Conservation (phyloP, 2,329 filamentous ascomycete species). For the Trichocomaceae sp. region DNA sequence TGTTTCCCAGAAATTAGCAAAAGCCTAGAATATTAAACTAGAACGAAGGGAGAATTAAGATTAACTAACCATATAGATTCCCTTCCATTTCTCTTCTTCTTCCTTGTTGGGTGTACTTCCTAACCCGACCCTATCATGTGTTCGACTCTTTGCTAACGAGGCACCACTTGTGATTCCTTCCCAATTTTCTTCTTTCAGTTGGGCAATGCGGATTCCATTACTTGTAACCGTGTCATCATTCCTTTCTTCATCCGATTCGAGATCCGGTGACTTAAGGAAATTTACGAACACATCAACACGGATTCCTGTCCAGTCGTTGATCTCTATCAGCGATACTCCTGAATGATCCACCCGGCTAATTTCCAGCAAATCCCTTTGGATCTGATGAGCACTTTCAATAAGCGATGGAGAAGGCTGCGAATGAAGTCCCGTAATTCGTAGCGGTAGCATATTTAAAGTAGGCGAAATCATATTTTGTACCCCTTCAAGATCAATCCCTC, state of each 20-base stretch:
- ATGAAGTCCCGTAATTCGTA: slow-evolving; percentile 47
- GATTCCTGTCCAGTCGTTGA: slow-evolving; percentile 67
- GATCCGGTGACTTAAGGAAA: slow-evolving; percentile 57
- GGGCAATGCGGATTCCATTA: background rate
- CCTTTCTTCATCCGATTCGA: slow-evolving; percentile 9
- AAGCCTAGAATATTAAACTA: background rate
- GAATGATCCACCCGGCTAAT: slow-evolving; percentile 54
- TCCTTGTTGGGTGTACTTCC: background rate
- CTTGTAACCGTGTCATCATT: background rate
- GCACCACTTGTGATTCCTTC: background rate
- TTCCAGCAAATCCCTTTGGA: slow-evolving; percentile 62
- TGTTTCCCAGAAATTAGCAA: slow-evolving; percentile 14
- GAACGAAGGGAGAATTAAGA: background rate
- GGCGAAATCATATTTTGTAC: slow-evolving; percentile 54
- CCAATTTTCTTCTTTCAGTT: background rate
- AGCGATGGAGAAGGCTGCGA: slow-evolving; percentile 27
- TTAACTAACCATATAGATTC: slow-evolving; percentile 18
- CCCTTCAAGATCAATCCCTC: slow-evolving; percentile 48
- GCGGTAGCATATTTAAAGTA: slow-evolving; percentile 71
- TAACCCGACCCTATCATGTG: background rate
- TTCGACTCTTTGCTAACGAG: background rate
- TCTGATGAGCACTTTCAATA: slow-evolving; percentile 47
- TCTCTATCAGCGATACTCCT: slow-evolving; percentile 61
- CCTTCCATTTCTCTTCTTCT: background rate
- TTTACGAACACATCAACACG: slow-evolving; percentile 71